Evolutionary conservation across 1,284 basidiomycete genomes (phyloP), one percentile per base, ranked within the genome.

Genomic region (Tilletia horrida): DNA sequence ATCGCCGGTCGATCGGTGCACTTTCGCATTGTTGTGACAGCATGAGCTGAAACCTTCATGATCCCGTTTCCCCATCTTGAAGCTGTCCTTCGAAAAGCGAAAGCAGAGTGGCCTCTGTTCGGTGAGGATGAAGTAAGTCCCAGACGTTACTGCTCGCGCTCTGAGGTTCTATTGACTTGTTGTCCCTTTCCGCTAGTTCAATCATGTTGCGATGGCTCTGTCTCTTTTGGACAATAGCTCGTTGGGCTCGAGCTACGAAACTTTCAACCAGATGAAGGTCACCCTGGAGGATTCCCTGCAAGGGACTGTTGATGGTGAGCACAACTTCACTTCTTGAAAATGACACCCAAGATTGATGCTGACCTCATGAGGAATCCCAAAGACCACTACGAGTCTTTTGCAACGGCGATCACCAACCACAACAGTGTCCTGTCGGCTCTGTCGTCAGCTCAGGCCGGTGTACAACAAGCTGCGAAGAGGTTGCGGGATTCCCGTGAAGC

Each of bases 371-470:
- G 13, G 52, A 16, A 13, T 16, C 23, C 11, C 50, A 25, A 35
- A 65, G 79, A 81, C 61, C 79, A 81, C 61, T 77, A 80, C 68
- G 76, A 81, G 63, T 77, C 78, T 18, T 81, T 81, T 68, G 80
- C 80, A n/a, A 73, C 76, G 23, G 80, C 80, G 21, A 81, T 81
- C 67, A 80, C 79, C 1, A 71, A 76, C 29, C 78, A 81, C 71
- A 76, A 81, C 64, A 74, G 72, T 63, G 78, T 81, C 23, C 69
- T 79, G 16, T 47, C 67, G 11, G 67, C 73, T 27, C 66, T 81
- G 42, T 72, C 70, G 0, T 62, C 71, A 0, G 76, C 76, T 4
- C 80, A 81, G 63, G 71, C 69, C 23, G 73, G 73, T 31, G 73
- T 81, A 6, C 72, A 71, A 11, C 69, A 67, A 7, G 73, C 78